phyloP scores from a whole-genome alignment of 2,329 filamentous ascomycete genomes.

The Tolypocladium guangdongense region DNA sequence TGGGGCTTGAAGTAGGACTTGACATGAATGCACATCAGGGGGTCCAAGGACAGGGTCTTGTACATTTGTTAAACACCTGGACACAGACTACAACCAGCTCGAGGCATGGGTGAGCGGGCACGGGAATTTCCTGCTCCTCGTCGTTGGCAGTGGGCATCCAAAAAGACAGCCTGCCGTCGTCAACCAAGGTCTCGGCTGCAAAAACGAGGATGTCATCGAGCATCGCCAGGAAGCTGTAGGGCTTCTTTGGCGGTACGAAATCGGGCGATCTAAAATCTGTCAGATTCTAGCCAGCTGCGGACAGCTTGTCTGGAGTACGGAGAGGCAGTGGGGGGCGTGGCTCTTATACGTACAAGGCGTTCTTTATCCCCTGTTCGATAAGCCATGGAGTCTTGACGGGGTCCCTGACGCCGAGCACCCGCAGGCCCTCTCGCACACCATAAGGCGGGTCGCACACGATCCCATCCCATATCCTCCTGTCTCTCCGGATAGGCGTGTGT shows the following conservation, averaged over 20 bases:
- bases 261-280: conserved; percentile 32
- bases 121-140: conserved; percentile 61
- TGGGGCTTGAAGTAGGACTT: neutral
- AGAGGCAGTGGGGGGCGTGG: neutral
- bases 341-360: conserved; percentile 50
- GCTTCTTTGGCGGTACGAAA: conserved; percentile 80
- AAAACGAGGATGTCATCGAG: conserved; percentile 84
- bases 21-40: neutral
- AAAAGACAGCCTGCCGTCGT: conserved; percentile 72
- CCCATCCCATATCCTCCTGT: conserved; percentile 62
- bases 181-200: conserved; percentile 63
- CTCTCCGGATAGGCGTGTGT: conserved; percentile 61
- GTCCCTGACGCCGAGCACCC: conserved; percentile 72
- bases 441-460: conserved; percentile 96
- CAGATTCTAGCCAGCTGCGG: conserved; percentile 1
- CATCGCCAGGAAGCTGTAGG: conserved; percentile 87
- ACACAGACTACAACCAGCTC: conserved; percentile 66
- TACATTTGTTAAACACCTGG: conserved; percentile 85
- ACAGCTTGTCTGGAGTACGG: neutral
- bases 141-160: conserved; percentile 95
- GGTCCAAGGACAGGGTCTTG: conserved; percentile 10
- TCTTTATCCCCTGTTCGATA: conserved; percentile 56
- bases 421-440: conserved; percentile 82
- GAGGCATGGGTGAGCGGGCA: conserved; percentile 68
- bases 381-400: conserved; percentile 47